Evolutionary conservation across 164 flowering plant genomes (phyloP).

Genomic region (Magnolia sinica): DNA sequence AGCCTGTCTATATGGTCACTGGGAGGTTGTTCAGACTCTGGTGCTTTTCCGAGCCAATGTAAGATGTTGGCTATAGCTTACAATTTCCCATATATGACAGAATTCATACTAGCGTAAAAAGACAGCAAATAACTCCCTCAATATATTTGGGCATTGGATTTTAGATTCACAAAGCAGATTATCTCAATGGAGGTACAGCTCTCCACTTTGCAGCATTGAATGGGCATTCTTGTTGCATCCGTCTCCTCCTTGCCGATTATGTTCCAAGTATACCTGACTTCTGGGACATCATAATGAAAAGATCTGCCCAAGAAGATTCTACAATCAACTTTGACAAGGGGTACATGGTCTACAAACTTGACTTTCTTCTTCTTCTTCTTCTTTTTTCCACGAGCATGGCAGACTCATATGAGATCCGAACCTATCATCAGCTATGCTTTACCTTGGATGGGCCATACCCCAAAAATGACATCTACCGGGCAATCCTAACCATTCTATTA

Average conservation of each 20-base stretch:
- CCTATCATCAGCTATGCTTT: not conserved
- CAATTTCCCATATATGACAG: not conserved
- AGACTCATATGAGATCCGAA: not conserved
- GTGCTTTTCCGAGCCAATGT: constrained; percentile 82
- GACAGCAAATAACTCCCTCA: constrained; percentile 4
- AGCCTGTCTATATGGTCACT: constrained; percentile 97
- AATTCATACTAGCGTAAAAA: not conserved
- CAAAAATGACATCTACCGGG: not conserved
- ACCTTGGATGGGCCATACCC: not conserved
- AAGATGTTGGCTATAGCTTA: constrained; percentile 22
- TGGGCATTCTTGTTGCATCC: constrained; percentile 85
- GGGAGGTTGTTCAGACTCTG: constrained; percentile 92
- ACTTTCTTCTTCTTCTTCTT: no score
- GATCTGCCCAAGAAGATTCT: constrained; percentile 29
- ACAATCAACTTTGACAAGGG: constrained; percentile 46
- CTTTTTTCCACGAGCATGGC: not conserved
- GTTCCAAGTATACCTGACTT: constrained; percentile 64
- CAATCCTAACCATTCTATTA: not conserved
- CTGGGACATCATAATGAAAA: constrained; percentile 38
- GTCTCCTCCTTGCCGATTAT: constrained; percentile 83
- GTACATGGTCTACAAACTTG: constrained; percentile 26
- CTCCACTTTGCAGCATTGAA: constrained; percentile 92
- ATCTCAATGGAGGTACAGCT: constrained; percentile 92
- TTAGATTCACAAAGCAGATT: constrained; percentile 85
- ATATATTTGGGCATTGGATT: constrained; percentile 12